A percentile compares a stretch with the other conserved stretches of the same genome.
Evolutionary conservation across 805 yeast genomes (phyloP).

Genomic region (Tetrapisispora fleetii): DNA sequence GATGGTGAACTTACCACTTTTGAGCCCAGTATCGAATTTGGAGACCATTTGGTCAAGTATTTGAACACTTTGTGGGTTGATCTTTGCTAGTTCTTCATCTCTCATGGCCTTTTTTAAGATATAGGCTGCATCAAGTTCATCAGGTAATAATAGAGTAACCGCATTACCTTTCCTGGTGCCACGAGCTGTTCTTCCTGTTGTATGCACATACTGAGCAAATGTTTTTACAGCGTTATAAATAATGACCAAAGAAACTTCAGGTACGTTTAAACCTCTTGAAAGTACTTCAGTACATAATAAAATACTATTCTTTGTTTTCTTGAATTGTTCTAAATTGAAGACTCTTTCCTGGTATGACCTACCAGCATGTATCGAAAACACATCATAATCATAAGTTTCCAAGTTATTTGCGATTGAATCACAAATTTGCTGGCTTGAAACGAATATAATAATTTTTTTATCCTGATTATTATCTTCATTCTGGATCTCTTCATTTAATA

Average conservation of each 20-base stretch:
- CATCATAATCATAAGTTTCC: slow-evolving; percentile 40
- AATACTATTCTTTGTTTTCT: slow-evolving; percentile 46
- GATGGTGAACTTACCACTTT: slow-evolving; percentile 53
- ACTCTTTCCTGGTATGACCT: slow-evolving; percentile 79
- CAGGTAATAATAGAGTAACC: slow-evolving; percentile 57
- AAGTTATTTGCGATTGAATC: slow-evolving; percentile 50
- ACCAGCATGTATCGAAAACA: slow-evolving; percentile 83
- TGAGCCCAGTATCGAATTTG: slow-evolving; percentile 49
- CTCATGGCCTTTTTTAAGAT: slow-evolving; percentile 39
- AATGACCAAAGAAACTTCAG: slow-evolving; percentile 67
- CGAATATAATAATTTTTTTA: slow-evolving; percentile 66
- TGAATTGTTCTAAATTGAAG: slow-evolving; percentile 60
- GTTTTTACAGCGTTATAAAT: slow-evolving; percentile 79
- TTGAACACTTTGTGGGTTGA: slow-evolving; percentile 36
- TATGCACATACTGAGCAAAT: slow-evolving; percentile 90
- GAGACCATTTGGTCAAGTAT: slow-evolving; percentile 36
- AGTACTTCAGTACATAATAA: slow-evolving; percentile 89
- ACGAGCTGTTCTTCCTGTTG: slow-evolving; percentile 93
- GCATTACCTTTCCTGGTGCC: slow-evolving; percentile 73
- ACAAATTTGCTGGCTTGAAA: slow-evolving; percentile 81
- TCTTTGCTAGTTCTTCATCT: slow-evolving; percentile 35
- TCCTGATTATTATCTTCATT: slow-evolving; percentile 10
- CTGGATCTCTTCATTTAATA: neutral
- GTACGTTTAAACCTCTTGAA: slow-evolving; percentile 93
- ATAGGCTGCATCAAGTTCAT: slow-evolving; percentile 61